Evolutionary conservation across 2,329 filamentous ascomycete species (phyloP).

Genomic region (Cladosporium sp.): DNA sequence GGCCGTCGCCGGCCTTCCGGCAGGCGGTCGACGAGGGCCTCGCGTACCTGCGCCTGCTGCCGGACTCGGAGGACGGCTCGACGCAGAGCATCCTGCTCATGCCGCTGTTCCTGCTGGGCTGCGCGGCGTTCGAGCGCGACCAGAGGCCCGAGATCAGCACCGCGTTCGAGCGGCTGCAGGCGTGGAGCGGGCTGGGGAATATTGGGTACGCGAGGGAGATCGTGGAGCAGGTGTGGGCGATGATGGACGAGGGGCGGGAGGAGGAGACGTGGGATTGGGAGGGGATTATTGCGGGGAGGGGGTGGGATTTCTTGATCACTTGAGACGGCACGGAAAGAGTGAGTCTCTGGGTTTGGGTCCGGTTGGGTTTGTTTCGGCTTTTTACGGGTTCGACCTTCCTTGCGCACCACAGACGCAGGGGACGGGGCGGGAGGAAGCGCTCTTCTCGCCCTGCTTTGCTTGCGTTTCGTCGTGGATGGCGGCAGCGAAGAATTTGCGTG

Average conservation of each 20-base stretch:
- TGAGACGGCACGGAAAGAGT: slow-evolving; percentile 23
- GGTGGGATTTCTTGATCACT: slow-evolving; percentile 57
- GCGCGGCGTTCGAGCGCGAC: slow-evolving; percentile 50
- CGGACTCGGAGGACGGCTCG: slow-evolving; percentile 31
- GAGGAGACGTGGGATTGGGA: slow-evolving; percentile 60
- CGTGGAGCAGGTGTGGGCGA: slow-evolving; percentile 51
- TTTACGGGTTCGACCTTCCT: background rate
- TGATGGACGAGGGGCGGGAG: slow-evolving; percentile 51
- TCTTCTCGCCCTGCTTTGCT: background rate
- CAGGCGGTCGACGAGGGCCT: slow-evolving; percentile 54
- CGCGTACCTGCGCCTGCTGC: slow-evolving; percentile 49
- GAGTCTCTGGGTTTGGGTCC: background rate
- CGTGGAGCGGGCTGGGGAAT: slow-evolving; percentile 53
- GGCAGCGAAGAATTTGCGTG: background rate
- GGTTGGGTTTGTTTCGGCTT: background rate
- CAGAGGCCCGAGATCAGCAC: slow-evolving; percentile 51
- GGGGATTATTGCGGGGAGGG: slow-evolving; percentile 51
- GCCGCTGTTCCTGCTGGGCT: slow-evolving; percentile 56
- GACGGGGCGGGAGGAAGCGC: background rate
- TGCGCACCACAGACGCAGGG: background rate
- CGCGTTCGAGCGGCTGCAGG: slow-evolving; percentile 50
- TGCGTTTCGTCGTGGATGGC: background rate
- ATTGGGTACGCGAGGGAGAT: slow-evolving; percentile 51
- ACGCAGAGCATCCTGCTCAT: slow-evolving; percentile 55
- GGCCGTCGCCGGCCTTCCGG: slow-evolving; percentile 49